Conservation (phyloP, 75 land plant species). For the Cupressus sempervirens region DNA sequence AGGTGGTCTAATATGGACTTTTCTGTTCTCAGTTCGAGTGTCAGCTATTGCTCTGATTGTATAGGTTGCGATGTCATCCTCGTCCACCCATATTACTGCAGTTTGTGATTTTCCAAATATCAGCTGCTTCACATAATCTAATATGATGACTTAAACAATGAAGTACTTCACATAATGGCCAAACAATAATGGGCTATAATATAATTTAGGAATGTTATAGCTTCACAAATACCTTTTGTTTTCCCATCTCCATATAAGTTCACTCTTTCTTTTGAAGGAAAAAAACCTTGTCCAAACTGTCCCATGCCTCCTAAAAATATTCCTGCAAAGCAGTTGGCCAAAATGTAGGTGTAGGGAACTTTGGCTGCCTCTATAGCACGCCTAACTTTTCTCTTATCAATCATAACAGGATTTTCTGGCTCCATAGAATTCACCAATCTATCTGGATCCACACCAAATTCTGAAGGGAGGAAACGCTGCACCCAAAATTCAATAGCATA, state of each 20-base stretch:
- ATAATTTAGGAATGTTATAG: neutral
- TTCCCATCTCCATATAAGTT: conserved; percentile 21
- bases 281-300: neutral
- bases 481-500: neutral
- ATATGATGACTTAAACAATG: neutral
- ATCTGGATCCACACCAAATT: conserved; percentile 45
- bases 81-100: conserved; percentile 42
- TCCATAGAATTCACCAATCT: conserved; percentile 16
- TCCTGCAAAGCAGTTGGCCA: conserved; percentile 22
- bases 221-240: conserved; percentile 10
- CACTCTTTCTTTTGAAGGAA: conserved; percentile 19
- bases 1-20: conserved; percentile 37
- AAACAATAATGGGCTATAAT: neutral
- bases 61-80: conserved; percentile 54
- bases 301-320: conserved; percentile 14
- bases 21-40: conserved; percentile 42
- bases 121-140: neutral
- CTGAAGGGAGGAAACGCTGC: conserved; percentile 58
- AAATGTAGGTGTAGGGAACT: conserved; percentile 25
- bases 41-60: conserved; percentile 43
- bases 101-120: neutral
- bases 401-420: conserved; percentile 11
- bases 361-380: conserved; percentile 16
- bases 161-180: neutral
- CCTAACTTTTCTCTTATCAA: conserved; percentile 15